These are phyloP conservation scores for Colletotrichum plurivorum DNA, from an alignment of 2,329 filamentous ascomycete genomes.

Conservation along the genomic window DNA sequence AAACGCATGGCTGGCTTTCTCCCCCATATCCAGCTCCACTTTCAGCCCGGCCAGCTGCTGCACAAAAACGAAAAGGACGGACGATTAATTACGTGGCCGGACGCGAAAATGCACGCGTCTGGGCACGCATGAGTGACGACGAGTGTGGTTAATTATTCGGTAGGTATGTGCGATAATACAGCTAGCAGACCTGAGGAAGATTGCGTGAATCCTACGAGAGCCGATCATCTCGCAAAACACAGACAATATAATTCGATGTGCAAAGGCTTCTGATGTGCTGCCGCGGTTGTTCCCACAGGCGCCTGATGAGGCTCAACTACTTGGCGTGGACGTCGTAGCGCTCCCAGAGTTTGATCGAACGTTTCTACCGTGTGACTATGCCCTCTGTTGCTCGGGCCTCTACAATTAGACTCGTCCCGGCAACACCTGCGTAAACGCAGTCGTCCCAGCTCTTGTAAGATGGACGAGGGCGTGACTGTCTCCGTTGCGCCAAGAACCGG, in stretches of 20 bases:
- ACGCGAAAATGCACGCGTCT: constrained; percentile 17
- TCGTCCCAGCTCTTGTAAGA: neutral
- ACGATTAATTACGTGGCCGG: constrained; percentile 13
- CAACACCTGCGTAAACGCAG: neutral
- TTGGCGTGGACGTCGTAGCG: neutral
- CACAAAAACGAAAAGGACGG: constrained; percentile 22
- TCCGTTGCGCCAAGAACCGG: neutral
- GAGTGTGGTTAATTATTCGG: neutral
- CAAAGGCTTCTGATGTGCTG: neutral
- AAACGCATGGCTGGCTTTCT: constrained; percentile 19
- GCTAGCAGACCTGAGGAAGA: no score
- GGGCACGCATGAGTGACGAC: neutral
- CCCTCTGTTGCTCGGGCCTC: neutral
- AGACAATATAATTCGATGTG: no score
- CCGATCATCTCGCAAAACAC: no score
- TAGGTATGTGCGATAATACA: no score
- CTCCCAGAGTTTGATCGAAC: neutral
- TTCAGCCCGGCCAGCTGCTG: neutral
- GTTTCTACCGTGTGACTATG: neutral
- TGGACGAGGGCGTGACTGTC: neutral
- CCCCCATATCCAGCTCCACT: neutral
- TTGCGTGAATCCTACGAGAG: no score
- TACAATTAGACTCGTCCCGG: neutral
- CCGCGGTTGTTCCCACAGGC: neutral
- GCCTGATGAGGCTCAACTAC: constrained; percentile 4